Conservation (phyloP, 2,329 filamentous ascomycete species). For the Sporothrix mexicana region DNA sequence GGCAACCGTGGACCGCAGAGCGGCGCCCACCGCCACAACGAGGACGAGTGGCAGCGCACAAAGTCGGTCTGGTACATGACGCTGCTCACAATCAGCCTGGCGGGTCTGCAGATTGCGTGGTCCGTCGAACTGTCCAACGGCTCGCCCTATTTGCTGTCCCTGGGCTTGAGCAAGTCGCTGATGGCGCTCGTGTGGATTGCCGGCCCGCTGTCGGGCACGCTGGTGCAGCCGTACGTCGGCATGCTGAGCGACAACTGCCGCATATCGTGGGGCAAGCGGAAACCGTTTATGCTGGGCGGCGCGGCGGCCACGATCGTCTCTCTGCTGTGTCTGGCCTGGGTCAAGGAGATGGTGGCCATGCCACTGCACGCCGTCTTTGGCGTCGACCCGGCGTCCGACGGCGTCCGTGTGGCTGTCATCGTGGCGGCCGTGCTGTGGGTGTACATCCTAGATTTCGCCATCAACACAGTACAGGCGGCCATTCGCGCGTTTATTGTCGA, state of each 20-base stretch:
- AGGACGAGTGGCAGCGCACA: constrained; percentile 62
- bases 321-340: constrained; percentile 75
- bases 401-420: constrained; percentile 71
- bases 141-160: constrained; percentile 80
- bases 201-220: constrained; percentile 75
- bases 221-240: constrained; percentile 83
- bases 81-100: constrained; percentile 83
- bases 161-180: constrained; percentile 81
- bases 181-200: constrained; percentile 87
- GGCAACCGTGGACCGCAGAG: neutral
- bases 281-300: constrained; percentile 80
- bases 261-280: constrained; percentile 75
- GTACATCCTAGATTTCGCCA: constrained; percentile 90
- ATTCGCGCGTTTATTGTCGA: constrained; percentile 94
- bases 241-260: constrained; percentile 81
- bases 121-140: constrained; percentile 93
- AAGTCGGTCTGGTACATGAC: constrained; percentile 88
- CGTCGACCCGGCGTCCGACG: constrained; percentile 66
- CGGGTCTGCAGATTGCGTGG: constrained; percentile 93
- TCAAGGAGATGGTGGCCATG: constrained; percentile 71
- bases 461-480: constrained; percentile 94
- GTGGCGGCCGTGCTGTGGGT: constrained; percentile 83
- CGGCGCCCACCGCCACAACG: constrained; percentile 47
- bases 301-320: constrained; percentile 69
- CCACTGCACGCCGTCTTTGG: constrained; percentile 70